Percentiles rank a stretch among this genome's conserved stretches.
phyloP scores from a whole-genome alignment of 2,329 filamentous ascomycete genomes.

The Aspergillus clavatus region DNA sequence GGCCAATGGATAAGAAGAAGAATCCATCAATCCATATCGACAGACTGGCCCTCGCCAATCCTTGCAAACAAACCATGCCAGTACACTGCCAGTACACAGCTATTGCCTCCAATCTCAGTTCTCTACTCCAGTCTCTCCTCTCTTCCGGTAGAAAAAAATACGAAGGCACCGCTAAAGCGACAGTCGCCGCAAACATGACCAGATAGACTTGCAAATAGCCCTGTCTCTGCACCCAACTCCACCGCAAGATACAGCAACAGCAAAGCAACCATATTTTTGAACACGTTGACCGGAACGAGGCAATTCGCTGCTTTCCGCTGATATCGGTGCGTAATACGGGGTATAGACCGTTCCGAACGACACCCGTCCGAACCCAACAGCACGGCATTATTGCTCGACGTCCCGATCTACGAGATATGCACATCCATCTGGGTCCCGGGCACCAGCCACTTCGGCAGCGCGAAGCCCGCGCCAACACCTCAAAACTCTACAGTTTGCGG shows the following conservation, averaged over 20 bases:
- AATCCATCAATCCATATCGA: no score
- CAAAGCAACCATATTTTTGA: conserved; percentile 11
- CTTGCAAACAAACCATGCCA: no score
- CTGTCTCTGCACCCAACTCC: conserved; percentile 3
- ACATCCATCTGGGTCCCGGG: conserved; percentile 55
- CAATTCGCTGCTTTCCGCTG: conserved; percentile 3
- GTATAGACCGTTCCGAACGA: conserved; percentile 6
- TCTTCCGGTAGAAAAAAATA: no score
- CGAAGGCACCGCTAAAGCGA: background rate
- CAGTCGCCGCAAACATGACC: background rate
- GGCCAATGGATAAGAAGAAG: no score
- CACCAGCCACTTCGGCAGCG: conserved; percentile 55
- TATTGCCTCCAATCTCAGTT: no score
- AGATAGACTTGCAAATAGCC: background rate
- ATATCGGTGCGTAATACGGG: background rate
- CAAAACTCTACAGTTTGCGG: conserved; percentile 50
- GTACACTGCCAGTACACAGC: no score
- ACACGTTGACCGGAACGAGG: conserved; percentile 5
- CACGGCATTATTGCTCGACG: background rate
- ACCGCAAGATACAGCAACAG: conserved; percentile 9
- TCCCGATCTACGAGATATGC: conserved; percentile 21
- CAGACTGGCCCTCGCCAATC: no score
- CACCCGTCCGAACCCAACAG: conserved; percentile 1
- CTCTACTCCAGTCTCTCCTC: no score
- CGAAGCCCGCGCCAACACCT: conserved; percentile 47